Percentiles rank a stretch among this genome's conserved stretches.
Evolutionary conservation across 768 basidiomycete species (phyloP).

Genomic region (Grammothele lineata): DNA sequence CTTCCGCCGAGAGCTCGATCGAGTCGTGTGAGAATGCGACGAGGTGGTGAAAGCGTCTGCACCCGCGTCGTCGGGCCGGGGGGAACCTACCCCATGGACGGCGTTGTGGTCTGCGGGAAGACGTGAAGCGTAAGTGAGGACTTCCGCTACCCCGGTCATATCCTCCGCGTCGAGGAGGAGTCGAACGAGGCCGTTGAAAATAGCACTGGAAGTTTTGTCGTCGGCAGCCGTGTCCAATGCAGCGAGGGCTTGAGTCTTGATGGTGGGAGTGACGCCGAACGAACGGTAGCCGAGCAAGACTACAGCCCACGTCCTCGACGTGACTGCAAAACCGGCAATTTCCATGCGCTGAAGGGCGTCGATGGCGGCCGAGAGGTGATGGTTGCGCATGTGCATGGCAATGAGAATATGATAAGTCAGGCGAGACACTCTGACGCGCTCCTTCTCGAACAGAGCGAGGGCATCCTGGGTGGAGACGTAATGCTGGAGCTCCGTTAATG

Average conservation of each 20-base stretch:
- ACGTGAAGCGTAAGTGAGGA: conserved; percentile 36
- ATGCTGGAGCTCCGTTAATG: conserved; percentile 50
- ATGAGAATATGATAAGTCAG: conserved; percentile 70
- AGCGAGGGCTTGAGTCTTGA: conserved; percentile 49
- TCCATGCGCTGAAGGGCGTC: conserved; percentile 53
- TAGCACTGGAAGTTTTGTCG: conserved; percentile 38
- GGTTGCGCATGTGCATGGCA: conserved; percentile 64
- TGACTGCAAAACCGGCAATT: conserved; percentile 46
- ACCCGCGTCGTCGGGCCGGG: conserved; percentile 24
- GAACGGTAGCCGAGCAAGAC: conserved; percentile 55
- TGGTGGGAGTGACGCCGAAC: conserved; percentile 52
- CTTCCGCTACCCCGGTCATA: conserved; percentile 38
- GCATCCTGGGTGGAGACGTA: conserved; percentile 43
- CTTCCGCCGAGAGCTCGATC: neutral
- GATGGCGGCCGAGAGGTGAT: conserved; percentile 54
- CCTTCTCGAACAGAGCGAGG: conserved; percentile 46
- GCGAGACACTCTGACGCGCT: conserved; percentile 45
- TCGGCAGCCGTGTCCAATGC: conserved; percentile 42
- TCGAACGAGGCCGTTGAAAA: conserved; percentile 69
- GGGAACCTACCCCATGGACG: conserved; percentile 23
- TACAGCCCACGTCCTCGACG: conserved; percentile 55
- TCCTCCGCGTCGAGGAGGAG: conserved; percentile 55
- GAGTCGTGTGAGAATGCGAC: neutral
- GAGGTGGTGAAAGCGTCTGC: neutral
- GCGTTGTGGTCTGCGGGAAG: neutral